Base-by-base conservation (phyloP, 2,329 filamentous ascomycete species). In the Ascosphaera apis region DNA sequence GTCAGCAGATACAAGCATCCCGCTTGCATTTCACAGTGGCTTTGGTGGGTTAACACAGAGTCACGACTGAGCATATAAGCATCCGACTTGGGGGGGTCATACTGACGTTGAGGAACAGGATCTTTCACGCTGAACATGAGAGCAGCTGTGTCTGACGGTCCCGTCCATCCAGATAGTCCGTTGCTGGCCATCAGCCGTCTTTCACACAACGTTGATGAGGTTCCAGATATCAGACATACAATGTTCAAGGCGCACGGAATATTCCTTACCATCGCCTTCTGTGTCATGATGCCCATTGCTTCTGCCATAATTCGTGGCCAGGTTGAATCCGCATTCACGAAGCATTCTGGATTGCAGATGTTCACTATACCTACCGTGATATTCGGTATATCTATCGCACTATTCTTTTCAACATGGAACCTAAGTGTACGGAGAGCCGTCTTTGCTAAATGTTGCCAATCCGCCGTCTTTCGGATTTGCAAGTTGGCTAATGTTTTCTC, bases 161-260 rank as follows among this genome's bases (percentile, higher is more conserved):
- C 13, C 11, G 7, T 30, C 15, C 9, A 15, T 11, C 3, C 12
- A 17, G n/a, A n/a, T n/a, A n/a, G n/a, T n/a, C n/a, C n/a, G n/a
- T n/a, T n/a, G n/a, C n/a, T n/a, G n/a, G n/a, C n/a, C n/a, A n/a
- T n/a, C n/a, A n/a, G n/a, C n/a, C n/a, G n/a, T n/a, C n/a, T n/a
- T n/a, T n/a, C n/a, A n/a, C n/a, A n/a, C n/a, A n/a, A n/a, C n/a
- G n/a, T n/a, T n/a, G 31, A 15, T 12, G 28, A 37, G 19, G 31
- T 31, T 6, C 13, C 12, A 8, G 25, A 17, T 15, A 19, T 33
- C 19, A 18, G 19, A 15, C 34, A 19, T 19, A 17, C 37, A 8
- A 13, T 36, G 15, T 36, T 33, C 25, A 27, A 39, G 15, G 12
- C 32, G 9, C 33, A 36, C 18, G 34, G 34, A 25, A 37, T 36